Evolutionary conservation across 768 basidiomycete species (phyloP), one percentile per base, ranked within the genome.

Genomic region (Agrocybe pediades): DNA sequence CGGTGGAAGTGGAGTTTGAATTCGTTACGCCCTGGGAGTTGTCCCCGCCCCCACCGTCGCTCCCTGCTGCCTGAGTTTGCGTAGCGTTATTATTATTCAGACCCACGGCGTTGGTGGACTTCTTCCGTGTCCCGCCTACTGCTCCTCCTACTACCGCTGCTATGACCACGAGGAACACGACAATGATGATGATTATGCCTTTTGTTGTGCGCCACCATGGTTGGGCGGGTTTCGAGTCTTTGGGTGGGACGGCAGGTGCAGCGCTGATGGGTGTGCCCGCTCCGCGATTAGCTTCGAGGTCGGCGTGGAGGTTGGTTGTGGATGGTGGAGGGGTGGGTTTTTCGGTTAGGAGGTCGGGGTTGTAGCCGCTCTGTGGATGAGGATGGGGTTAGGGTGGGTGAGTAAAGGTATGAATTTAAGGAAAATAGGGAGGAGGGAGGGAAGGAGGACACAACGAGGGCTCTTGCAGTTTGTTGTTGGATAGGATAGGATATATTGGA

Each of bases 81-180:
- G 33, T 36, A 36, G 3, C 11, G n/a, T 13, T n/a, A 13, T 11
- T 36, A 36, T n/a, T 13, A 5, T 13, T 13, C 13, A 36, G 33
- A 36, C n/a, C 33, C 13, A 36, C 33, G 11, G 3, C n/a, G 11
- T 13, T 42, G 27, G n/a, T 27, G 16, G 52, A 53, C 52, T 57
- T 61, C n/a, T 62, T 59, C 59, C 48, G 54, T 41, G 80, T 74
- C 17, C 79, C 84, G 24, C 82, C 84, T 0, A 85, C 84, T 0
- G 75, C 84, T 4, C 82, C 84, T 0, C 83, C 83, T 3, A 86
- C 76, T 3, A 78, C 71, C 0, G 78, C 84, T 0, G 71, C 84
- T 33, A 86, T 58, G 43, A 83, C 55, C 21, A 83, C 59, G 40
- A 83, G 20, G 7, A 60, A 62, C 3, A 68, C 57, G 39, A 83